Conservation (phyloP, 2,329 filamentous ascomycete species). For the Diaporthe vexans region DNA sequence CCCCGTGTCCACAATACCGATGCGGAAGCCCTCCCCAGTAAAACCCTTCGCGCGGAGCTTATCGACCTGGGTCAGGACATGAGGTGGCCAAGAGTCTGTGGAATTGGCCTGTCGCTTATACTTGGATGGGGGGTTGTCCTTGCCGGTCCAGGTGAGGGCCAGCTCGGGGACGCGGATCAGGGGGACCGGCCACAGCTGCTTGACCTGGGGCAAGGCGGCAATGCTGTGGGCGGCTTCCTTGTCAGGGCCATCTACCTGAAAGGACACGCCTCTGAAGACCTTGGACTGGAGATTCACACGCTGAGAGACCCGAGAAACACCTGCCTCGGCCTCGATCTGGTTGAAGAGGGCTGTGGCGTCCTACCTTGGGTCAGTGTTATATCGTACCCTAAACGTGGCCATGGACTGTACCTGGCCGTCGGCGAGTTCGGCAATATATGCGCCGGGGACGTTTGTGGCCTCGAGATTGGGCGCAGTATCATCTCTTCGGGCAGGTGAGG, state of each 20-base stretch:
- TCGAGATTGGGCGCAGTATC: neutral
- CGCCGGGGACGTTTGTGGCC: constrained; percentile 24
- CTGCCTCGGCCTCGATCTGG: constrained; percentile 37
- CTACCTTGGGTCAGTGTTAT: neutral
- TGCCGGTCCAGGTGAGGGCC: constrained; percentile 14
- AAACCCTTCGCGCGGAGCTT: constrained; percentile 58
- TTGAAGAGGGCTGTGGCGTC: constrained; percentile 42
- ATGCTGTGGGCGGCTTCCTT: constrained; percentile 43
- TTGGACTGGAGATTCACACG: constrained; percentile 44
- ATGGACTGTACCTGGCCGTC: constrained; percentile 36
- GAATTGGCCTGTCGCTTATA: constrained; percentile 28
- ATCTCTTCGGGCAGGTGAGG: constrained; percentile 1
- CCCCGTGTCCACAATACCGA: constrained; percentile 57
- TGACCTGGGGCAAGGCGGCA: constrained; percentile 46
- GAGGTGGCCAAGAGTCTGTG: constrained; percentile 44
- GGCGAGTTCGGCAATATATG: constrained; percentile 47
- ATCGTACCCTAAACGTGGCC: neutral
- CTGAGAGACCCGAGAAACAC: constrained; percentile 40
- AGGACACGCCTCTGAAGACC: constrained; percentile 46
- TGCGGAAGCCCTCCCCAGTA: constrained; percentile 59
- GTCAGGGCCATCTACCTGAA: constrained; percentile 38
- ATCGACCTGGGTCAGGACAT: constrained; percentile 54
- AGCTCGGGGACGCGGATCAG: constrained; percentile 40
- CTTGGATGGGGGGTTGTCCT: constrained; percentile 11
- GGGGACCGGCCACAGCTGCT: constrained; percentile 50